Percentiles rank a stretch among this genome's conserved stretches.
These are phyloP conservation scores for Berberis vulgaris DNA, from an alignment of 164 flowering plant genomes.

Conservation along the genomic window DNA sequence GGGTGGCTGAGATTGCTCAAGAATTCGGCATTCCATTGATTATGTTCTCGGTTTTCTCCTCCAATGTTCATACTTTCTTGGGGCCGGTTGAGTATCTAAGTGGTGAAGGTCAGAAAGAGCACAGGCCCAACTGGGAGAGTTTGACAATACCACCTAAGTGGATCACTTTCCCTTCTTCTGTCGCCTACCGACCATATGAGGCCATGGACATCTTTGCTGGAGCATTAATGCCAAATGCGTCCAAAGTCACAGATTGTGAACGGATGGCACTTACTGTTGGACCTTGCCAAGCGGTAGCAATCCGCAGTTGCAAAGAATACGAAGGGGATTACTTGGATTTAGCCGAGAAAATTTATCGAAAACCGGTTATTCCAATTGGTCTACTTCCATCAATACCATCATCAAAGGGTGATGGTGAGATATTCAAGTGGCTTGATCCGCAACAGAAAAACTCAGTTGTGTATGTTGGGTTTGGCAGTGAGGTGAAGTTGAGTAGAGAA, in stretches of 20 bases:
- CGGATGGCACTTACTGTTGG: slow-evolving; percentile 1
- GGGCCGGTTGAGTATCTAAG: no score
- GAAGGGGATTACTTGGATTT: slow-evolving; percentile 26
- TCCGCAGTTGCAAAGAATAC: slow-evolving; percentile 23
- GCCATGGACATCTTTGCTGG: neutral
- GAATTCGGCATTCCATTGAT: neutral
- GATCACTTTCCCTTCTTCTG: slow-evolving; percentile 19
- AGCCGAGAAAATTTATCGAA: slow-evolving; percentile 7
- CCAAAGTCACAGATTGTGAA: slow-evolving; percentile 9
- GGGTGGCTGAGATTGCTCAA: neutral
- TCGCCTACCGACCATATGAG: slow-evolving; percentile 13
- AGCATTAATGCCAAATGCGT: slow-evolving; percentile 1
- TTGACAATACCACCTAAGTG: slow-evolving; percentile 19
- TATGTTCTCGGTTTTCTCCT: no score
- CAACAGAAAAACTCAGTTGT: neutral
- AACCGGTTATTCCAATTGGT: slow-evolving; percentile 32
- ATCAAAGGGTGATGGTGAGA: neutral
- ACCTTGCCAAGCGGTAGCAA: slow-evolving; percentile 9
- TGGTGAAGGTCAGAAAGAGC: no score
- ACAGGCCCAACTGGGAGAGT: neutral
- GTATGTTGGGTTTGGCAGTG: slow-evolving; percentile 6
- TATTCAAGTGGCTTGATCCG: slow-evolving; percentile 1
- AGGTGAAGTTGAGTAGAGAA: neutral
- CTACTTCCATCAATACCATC: slow-evolving; percentile 23
- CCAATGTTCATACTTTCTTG: no score